Evolutionary conservation across 73 alveolate species (phyloP).

Genomic region (Tetrahymena borealis): DNA sequence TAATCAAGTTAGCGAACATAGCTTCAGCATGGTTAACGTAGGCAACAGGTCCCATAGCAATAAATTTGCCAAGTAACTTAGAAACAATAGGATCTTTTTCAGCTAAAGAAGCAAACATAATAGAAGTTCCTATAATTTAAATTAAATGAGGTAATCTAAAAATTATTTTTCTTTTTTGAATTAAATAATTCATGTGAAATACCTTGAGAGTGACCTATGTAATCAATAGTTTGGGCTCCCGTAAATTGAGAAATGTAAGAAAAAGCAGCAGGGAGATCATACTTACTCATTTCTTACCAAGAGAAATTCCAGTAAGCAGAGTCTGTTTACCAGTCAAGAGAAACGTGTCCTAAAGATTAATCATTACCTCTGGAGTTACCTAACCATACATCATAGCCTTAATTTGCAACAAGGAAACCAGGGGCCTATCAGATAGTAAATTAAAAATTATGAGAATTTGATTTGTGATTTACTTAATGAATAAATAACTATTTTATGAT

Average conservation of each 20-base stretch:
- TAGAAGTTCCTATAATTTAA: not conserved
- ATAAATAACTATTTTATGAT: too few relatives aligned
- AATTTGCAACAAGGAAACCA: slow-evolving; percentile 57
- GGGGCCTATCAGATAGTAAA: slow-evolving; percentile 48
- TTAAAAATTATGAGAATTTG: too few relatives aligned
- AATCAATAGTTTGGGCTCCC: slow-evolving; percentile 53
- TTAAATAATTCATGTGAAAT: slow-evolving; percentile 40
- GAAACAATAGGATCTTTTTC: slow-evolving; percentile 30
- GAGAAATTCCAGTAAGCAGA: slow-evolving; percentile 81
- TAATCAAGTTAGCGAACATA: not conserved
- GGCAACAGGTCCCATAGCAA: slow-evolving; percentile 58
- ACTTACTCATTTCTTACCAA: slow-evolving; percentile 81
- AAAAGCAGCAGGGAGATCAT: slow-evolving; percentile 85
- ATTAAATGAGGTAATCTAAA: not conserved
- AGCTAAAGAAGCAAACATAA: slow-evolving; percentile 71
- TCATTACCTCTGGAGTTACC: slow-evolving; percentile 77
- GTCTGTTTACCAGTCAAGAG: slow-evolving; percentile 46
- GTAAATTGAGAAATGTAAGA: slow-evolving; percentile 62
- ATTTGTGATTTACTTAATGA: too few relatives aligned
- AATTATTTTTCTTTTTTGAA: not conserved
- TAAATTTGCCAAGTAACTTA: slow-evolving; percentile 25
- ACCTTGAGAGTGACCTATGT: slow-evolving; percentile 96
- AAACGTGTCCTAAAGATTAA: slow-evolving; percentile 33
- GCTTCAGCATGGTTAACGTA: slow-evolving; percentile 9
- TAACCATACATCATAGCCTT: slow-evolving; percentile 91